Evolutionary conservation across 768 basidiomycete genomes (phyloP), one percentile per base, ranked within the genome.

Genomic region (Pleurotus tuber-regium): DNA sequence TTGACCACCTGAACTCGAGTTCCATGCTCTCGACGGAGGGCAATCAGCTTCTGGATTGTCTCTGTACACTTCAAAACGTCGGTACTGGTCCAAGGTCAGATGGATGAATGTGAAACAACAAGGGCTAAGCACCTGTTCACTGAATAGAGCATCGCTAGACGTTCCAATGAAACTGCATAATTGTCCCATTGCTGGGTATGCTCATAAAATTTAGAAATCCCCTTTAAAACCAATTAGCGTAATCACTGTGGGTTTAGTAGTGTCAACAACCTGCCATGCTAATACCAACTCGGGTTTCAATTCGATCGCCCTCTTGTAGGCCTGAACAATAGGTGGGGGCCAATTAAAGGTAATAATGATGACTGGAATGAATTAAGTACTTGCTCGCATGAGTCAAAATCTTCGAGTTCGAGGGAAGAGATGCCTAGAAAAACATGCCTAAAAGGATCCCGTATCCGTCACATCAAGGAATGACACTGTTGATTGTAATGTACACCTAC

Each of bases 371-470:
- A 33, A 35, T 8, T 8, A 48, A 33, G 46, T 80, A 96, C 94
- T 83, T 87, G 82, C 74, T 98, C 94, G 72, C 93, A 88, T 64
- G 84, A 72, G 31, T 84, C 79, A 18, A 72, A 66, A 49, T 89
- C 78, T 23, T 82, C 82, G 2, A 95, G 72, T 63, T 96, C 91
- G 9, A 92, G 72, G 19, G 79, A 73, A 1, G 97, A 84, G 9
- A 97, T 70, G 2, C 86, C 94, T 23, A 91, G 77, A 63, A 94
- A 97, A 19, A 97, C 87, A 63, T 88, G 80, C 4, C 95, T 98
- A 64, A 25, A 12, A 44, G 18, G 55, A 28, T 40, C 60, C 14
- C 47, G 49, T n/a, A 19, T 48, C 30, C 2, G 4, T 21, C 23
- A 30, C 28, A 18, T 16, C 14, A 14, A 21, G 26, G 12, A 14